A percentile compares a stretch with the other conserved stretches of the same genome.
Evolutionary conservation across 2,329 filamentous ascomycete species (phyloP).

Genomic region (Aspergillus sp.): DNA sequence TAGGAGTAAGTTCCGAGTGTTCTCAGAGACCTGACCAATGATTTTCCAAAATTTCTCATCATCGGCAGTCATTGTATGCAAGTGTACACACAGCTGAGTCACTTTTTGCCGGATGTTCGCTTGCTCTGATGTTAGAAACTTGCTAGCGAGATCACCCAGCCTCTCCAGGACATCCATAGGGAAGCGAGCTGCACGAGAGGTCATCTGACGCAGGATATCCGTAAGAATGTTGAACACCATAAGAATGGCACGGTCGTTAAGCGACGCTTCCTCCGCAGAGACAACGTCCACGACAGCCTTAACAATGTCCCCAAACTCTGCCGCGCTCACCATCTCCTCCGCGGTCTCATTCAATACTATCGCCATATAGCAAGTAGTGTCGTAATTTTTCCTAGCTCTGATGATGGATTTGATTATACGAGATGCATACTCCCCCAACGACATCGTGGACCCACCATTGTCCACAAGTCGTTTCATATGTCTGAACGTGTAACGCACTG

Average conservation of each 20-base stretch:
- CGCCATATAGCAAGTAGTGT: constrained; percentile 42
- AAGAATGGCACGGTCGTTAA: constrained; percentile 34
- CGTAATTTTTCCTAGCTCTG: constrained; percentile 40
- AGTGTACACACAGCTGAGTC: constrained; percentile 35
- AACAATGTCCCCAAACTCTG: constrained; percentile 22
- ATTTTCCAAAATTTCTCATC: constrained; percentile 33
- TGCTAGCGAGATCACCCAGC: constrained; percentile 37
- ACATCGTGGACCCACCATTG: constrained; percentile 34
- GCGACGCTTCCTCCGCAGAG: constrained; percentile 29
- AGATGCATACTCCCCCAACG: constrained; percentile 22
- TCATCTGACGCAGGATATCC: constrained; percentile 29
- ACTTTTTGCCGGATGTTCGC: constrained; percentile 42
- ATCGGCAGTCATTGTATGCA: constrained; percentile 29
- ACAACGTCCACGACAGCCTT: constrained; percentile 13
- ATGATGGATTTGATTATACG: constrained; percentile 30
- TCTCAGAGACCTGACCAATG: constrained; percentile 32
- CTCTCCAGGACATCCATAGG: constrained; percentile 21
- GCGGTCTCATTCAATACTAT: constrained; percentile 42
- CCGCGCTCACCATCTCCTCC: constrained; percentile 36
- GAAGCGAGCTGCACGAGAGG: constrained; percentile 20
- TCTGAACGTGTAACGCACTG: constrained; percentile 42
- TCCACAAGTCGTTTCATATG: constrained; percentile 39
- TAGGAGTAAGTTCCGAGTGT: constrained; percentile 37
- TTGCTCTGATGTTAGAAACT: constrained; percentile 34
- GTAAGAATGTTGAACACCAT: constrained; percentile 38